phyloP scores from a whole-genome alignment of 179 eudicot species.

The Silene coronaria region DNA sequence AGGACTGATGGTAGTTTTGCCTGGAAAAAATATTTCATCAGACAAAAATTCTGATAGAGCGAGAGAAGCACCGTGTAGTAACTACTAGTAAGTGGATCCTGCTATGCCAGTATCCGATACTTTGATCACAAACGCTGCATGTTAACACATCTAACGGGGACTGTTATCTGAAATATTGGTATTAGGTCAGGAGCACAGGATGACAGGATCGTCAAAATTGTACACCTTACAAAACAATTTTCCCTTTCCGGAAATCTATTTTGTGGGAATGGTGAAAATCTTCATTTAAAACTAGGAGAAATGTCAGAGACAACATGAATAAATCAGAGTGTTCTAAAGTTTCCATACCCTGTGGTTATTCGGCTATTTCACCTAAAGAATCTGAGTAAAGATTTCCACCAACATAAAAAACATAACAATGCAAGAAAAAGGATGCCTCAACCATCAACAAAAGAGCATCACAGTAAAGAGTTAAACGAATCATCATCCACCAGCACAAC shows the following conservation, averaged over 20 bases:
- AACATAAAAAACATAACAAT: not conserved
- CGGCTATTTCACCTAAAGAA: not conserved
- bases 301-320: not conserved
- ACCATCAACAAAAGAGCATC: constrained; percentile 1
- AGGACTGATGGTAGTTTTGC: constrained; percentile 88
- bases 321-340: not conserved
- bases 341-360: not conserved
- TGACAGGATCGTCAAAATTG: not conserved
- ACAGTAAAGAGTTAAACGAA: not conserved
- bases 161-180: not conserved
- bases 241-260: not conserved
- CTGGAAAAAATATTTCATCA: constrained; percentile 38
- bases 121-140: not conserved
- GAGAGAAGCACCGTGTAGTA: constrained; percentile 2
- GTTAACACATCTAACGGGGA: not conserved
- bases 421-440: not conserved
- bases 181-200: not conserved
- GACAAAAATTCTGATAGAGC: constrained; percentile 11
- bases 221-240: not conserved
- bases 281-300: not conserved
- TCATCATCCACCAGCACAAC: not conserved
- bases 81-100: not conserved
- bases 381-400: not conserved
- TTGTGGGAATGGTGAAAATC: not conserved
- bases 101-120: not conserved